These are phyloP conservation scores for Angophora floribunda DNA, from an alignment of 345 rosid species.

Conservation along the genomic window DNA sequence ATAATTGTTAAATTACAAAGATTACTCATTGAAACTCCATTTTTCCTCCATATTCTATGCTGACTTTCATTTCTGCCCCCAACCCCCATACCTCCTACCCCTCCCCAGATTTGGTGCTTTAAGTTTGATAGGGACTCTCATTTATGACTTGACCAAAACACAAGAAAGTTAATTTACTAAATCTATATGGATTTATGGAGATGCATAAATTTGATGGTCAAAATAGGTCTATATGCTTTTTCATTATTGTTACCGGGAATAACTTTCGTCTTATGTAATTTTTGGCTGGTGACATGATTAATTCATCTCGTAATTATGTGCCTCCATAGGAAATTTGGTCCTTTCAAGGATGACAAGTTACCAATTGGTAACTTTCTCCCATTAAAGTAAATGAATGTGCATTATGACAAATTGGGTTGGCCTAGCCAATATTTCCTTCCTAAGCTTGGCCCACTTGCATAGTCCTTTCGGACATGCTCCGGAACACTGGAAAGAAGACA, in stretches of 20 bases:
- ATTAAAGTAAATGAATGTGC: too few species aligned
- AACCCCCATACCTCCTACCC: neutral
- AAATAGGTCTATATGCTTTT: neutral
- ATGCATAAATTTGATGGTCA: neutral
- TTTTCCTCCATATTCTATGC: neutral
- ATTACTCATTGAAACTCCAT: neutral
- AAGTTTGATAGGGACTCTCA: neutral
- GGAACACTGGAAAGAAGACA: neutral
- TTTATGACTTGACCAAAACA: neutral
- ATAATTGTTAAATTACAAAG: neutral
- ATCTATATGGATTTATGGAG: neutral
- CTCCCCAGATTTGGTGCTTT: neutral
- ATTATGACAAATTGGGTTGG: neutral
- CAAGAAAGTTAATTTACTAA: neutral
- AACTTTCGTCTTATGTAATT: neutral
- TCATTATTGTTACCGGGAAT: neutral
- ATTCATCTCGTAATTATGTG: neutral
- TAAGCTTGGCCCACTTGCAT: neutral
- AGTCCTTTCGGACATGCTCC: neutral
- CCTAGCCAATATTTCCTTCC: neutral
- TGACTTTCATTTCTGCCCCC: neutral
- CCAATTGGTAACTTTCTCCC: too few species aligned
- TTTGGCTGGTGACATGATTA: neutral
- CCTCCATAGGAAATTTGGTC: neutral
- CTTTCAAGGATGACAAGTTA: neutral